Evolutionary conservation across 768 basidiomycete genomes (phyloP), one percentile per base, ranked within the genome.

Genomic region (Mycena chlorophos): DNA sequence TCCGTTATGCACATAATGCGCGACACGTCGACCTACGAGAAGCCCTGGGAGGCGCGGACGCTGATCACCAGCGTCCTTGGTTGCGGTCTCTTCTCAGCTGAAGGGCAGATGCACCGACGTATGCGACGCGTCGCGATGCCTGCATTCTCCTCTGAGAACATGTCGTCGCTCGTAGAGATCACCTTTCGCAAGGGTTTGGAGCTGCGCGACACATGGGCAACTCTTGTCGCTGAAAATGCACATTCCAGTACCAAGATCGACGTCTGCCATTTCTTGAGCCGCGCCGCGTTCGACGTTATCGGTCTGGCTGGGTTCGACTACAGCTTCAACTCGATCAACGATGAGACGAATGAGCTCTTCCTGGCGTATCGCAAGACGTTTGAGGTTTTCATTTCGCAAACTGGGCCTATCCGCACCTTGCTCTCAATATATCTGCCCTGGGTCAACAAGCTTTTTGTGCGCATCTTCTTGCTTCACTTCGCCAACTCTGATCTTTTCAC

Each of bases 221-320:
- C 74, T 42, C 74, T 87, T 63, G 68, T 83, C 46, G 52, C 42
- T 17, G 14, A 54, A 30, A 53, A 55, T 46, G 17, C 52, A 58
- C 63, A 54, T 54, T 68, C 63, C 54, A 39, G 58, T 59, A 47
- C 70, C 56, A 78, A 64, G 63, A 66, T 97, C 23, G 91, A 97
- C 63, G 82, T 94, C 5, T 86, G 83, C 65, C 84, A 82, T 61
- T 95, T 89, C 88, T 70, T 94, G 29, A 88, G 86, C 59, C 80
- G 91, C 39, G 86, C 87, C 8, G 93, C 93, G 0, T 89, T 97
- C 64, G 94, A 96, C 68, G 86, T 95, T 40, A 93, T 97, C 62
- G 94, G 93, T 1, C 68, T 91, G n/a, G 90, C 93, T 38, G 90
- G 88, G 2, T 96, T 95, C 65, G 89, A 86, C 59, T 95, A 95